Evolutionary conservation across 805 yeast genomes (phyloP).

Genomic region (Nakazawaea laoshanensis): DNA sequence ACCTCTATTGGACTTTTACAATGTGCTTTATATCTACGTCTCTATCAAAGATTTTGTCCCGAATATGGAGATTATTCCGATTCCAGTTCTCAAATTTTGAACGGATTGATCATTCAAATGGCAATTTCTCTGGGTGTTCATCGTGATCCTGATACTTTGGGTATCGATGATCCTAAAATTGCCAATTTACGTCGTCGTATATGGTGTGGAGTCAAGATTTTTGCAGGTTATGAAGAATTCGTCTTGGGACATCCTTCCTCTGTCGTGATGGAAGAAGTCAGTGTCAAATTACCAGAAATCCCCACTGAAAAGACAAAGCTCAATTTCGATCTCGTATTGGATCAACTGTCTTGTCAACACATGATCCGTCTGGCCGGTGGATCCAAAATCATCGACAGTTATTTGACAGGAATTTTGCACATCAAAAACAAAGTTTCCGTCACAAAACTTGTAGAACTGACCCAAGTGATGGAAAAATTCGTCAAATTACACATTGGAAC

Average conservation of each 20-base stretch:
- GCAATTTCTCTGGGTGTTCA: slow-evolving; percentile 60
- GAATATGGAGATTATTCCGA: slow-evolving; percentile 52
- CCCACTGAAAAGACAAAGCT: neutral
- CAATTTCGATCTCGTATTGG: neutral
- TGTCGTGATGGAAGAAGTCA: slow-evolving; percentile 27
- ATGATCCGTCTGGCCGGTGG: too few relatives aligned
- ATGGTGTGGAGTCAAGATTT: slow-evolving; percentile 43
- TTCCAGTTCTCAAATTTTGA: slow-evolving; percentile 37
- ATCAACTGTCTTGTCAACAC: neutral
- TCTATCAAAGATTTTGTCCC: slow-evolving; percentile 41
- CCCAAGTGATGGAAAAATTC: too few relatives aligned
- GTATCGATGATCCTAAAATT: neutral
- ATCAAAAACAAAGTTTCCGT: too few relatives aligned
- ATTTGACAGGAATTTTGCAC: too few relatives aligned
- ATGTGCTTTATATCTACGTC: slow-evolving; percentile 41
- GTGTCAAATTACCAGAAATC: slow-evolving; percentile 14
- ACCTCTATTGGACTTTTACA: slow-evolving; percentile 42
- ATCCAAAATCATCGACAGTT: too few relatives aligned
- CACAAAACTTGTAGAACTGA: too few relatives aligned
- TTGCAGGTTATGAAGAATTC: slow-evolving; percentile 37
- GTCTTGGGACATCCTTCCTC: slow-evolving; percentile 39
- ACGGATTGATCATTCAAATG: slow-evolving; percentile 53
- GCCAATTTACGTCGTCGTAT: slow-evolving; percentile 24
- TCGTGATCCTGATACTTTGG: slow-evolving; percentile 42
- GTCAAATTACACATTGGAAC: too few relatives aligned